phyloP scores from a whole-genome alignment of 345 rosid species.

The Jatropha curcas region DNA sequence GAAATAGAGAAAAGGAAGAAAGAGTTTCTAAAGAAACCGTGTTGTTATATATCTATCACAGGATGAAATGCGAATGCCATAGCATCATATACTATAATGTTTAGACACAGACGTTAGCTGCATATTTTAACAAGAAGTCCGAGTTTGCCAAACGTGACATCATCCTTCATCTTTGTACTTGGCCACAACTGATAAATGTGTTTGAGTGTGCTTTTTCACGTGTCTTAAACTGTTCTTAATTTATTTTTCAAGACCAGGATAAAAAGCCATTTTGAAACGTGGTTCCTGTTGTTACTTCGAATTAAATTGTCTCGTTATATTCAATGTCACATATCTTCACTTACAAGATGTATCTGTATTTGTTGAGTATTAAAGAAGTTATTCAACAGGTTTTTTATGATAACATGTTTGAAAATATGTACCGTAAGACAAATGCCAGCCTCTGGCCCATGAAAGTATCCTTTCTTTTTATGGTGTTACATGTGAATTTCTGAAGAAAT shows the following conservation, averaged over 20 bases:
- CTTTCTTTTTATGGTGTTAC: background rate
- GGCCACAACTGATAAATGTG: background rate
- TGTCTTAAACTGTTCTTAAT: background rate
- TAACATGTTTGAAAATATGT: background rate
- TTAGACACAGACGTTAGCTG: background rate
- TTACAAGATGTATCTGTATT: background rate
- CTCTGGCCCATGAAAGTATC: background rate
- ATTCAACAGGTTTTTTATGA: background rate
- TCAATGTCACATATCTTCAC: background rate
- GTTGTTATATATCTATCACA: background rate
- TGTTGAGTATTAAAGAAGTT: background rate
- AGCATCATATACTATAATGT: background rate
- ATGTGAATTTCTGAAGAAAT: background rate
- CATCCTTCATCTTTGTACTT: background rate
- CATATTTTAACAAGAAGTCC: background rate
- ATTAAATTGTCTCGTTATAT: background rate
- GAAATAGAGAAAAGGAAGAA: background rate
- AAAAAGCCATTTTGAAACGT: background rate
- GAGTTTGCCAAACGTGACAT: background rate
- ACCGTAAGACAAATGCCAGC: background rate
- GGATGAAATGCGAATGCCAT: background rate
- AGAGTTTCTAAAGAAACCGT: background rate
- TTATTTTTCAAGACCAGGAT: background rate
- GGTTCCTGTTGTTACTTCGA: background rate
- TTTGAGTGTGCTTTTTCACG: background rate